Evolutionary conservation across 495 filamentous ascomycete species (phyloP).

Genomic region (Penicillium samsonianum): DNA sequence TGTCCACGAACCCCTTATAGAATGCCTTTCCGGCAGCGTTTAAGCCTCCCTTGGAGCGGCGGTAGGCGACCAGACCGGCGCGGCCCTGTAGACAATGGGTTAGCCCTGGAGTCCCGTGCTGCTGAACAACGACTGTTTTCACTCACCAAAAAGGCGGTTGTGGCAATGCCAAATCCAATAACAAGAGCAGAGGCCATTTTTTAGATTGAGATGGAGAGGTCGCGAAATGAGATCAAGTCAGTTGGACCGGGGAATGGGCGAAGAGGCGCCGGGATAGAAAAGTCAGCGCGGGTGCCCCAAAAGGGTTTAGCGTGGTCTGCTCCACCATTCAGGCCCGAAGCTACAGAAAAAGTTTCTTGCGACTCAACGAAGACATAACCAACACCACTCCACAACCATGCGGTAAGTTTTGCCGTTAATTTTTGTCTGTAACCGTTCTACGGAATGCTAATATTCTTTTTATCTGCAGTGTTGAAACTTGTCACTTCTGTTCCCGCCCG

Average conservation of each 20-base stretch:
- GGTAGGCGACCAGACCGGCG: slow-evolving; percentile 84
- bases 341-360: slow-evolving; percentile 37
- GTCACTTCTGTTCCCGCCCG: slow-evolving; percentile 86
- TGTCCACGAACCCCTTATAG: slow-evolving; percentile 72
- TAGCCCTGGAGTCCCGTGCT: slow-evolving; percentile 17
- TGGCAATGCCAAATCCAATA: slow-evolving; percentile 77
- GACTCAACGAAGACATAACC: slow-evolving; percentile 25
- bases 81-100: slow-evolving; percentile 63
- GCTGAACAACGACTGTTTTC: neutral
- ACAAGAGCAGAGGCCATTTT: slow-evolving; percentile 74
- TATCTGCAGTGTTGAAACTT: slow-evolving; percentile 71
- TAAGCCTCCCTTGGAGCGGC: slow-evolving; percentile 74
- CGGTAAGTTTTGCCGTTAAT: slow-evolving; percentile 26
- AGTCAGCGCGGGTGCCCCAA: slow-evolving; percentile 32
- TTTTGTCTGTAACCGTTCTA: neutral
- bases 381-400: slow-evolving; percentile 35
- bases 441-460: slow-evolving; percentile 6
- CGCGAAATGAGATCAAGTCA: slow-evolving; percentile 7
- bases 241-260: slow-evolving; percentile 9
- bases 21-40: slow-evolving; percentile 83
- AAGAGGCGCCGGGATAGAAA: slow-evolving; percentile 29
- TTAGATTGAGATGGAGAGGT: slow-evolving; percentile 3
- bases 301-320: slow-evolving; percentile 32
- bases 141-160: slow-evolving; percentile 75
- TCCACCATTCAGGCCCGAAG: slow-evolving; percentile 33